Evolutionary conservation across 352 stramenopile genomes (phyloP).

Genomic region (Pythium plurisporium): DNA sequence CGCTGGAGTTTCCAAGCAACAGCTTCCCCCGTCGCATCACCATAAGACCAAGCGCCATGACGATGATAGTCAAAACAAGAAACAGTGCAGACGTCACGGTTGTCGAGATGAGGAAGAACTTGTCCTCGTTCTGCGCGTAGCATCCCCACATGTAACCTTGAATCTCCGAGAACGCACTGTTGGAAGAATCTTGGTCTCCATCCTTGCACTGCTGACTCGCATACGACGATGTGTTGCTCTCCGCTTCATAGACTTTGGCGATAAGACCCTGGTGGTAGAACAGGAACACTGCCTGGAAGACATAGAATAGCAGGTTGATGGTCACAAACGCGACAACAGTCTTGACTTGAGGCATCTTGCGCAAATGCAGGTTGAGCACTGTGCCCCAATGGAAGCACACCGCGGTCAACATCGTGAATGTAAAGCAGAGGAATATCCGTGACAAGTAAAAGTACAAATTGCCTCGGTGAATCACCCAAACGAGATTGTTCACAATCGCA

Average conservation of each 20-base stretch:
- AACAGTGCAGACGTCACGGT: conserved; percentile 80
- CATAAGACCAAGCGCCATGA: conserved; percentile 82
- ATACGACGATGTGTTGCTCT: conserved; percentile 62
- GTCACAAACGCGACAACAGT: conserved; percentile 58
- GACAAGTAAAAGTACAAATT: conserved; percentile 84
- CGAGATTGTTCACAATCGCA: conserved; percentile 78
- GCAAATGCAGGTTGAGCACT: conserved; percentile 71
- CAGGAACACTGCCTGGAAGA: conserved; percentile 67
- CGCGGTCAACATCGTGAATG: conserved; percentile 85
- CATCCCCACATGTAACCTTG: conserved; percentile 81
- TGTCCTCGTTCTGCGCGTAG: conserved; percentile 64
- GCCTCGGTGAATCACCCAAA: conserved; percentile 67
- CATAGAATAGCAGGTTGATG: conserved; percentile 79
- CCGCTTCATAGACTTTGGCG: conserved; percentile 60
- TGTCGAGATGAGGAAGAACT: conserved; percentile 76
- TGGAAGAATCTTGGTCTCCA: conserved; percentile 35
- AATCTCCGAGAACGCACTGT: conserved; percentile 83
- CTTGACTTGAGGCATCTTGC: conserved; percentile 67
- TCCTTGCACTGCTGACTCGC: conserved; percentile 80
- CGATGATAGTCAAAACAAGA: conserved; percentile 62
- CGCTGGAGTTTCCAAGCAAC: conserved; percentile 63
- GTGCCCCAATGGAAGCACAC: conserved; percentile 88
- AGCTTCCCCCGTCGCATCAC: conserved; percentile 82
- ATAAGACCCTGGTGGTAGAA: conserved; percentile 70
- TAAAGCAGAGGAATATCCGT: conserved; percentile 74